Base-by-base conservation (phyloP, 345 rosid genomes). In the Hibiscus trionum region DNA sequence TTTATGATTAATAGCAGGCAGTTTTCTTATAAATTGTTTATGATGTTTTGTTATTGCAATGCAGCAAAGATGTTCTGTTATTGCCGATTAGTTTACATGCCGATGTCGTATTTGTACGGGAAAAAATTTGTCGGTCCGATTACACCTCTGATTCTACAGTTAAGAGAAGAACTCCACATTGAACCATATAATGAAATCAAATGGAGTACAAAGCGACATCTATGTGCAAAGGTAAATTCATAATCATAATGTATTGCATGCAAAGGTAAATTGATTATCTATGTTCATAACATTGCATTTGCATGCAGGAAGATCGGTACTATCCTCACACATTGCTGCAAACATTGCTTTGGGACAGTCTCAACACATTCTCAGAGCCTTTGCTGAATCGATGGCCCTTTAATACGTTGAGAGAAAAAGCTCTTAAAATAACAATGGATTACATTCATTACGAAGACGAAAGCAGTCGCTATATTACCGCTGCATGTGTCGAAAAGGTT, bases 401-500 rank as follows among this genome's bases (percentile, higher is more conserved):
- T 64, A 85, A 81, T 42, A 84, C 79, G 75, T 61, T 87, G 49
- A 76, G 91, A 64, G 80, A 87, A 66, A 80, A 74, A 44, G 85
- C 91, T 66, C 82, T 87, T 39, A 7, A 39, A 61, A 77, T 66
- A 69, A 77, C 87, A 31, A 85, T 87, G 85, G 74, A 83, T 69
- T 85, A 77, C 77, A 85, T 87, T 35, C 87, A 87, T 77, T 87
- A 83, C 50, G 91, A 87, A 80, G 91, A 87, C 12, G 87, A 85
- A 70, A 85, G 81, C 60, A 84, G 87, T 77, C 77, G 86, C 72
- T 87, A 85, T 77, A 84, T 87, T 59, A 85, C 87, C 60, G 76
- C 82, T 73, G 91, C 86, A 58, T 85, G 88, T 24, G 83, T 87
- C 56, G 89, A 82, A 76, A 87, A 87, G 88, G 91, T 85, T 33